Base-by-base conservation (phyloP, 2,329 filamentous ascomycete genomes). In the Colletotrichum shisoi region DNA sequence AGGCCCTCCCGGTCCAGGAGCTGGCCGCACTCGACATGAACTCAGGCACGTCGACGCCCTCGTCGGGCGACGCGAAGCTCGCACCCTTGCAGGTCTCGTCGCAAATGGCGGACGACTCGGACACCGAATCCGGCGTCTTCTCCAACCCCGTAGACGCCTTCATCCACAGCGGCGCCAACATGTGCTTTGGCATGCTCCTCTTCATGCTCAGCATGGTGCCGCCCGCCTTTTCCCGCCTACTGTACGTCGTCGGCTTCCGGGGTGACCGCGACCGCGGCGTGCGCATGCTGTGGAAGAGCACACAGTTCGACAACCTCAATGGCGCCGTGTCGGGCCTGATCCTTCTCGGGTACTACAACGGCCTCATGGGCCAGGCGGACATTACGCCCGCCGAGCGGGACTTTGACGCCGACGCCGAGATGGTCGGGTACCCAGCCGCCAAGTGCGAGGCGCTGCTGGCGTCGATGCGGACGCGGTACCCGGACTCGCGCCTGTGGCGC, bases 151-250 rank as follows among this genome's bases (percentile, higher is more conserved):
- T 94, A 19, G 94, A 98, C 76, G 80, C 90, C 24, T 99, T 97
- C 75, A 89, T 97, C 44, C 93, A 97, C 76, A 94, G 92, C 0
- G 94, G 93, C 11, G 87, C 89, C 5, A 95, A 91, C 74, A 90
- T 97, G 77, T 97, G 93, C 77, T 97, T 94, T 73, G 95, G 95
- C 3, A 85, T 96, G 39, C 80, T 98, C 1, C 84, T 96, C 15
- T 83, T 98, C 1, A 83, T 98, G 61, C 89, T 98, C n/a, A 96
- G 93, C 13, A 91, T 98, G 81, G 89, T 98, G 0, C 96, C 95
- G 0, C 95, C 95, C 0, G 88, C 94, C 0, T 97, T 98, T 77
- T 90, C 87, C n/a, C 91, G 88, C 63, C 85, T 99, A 1, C 83
- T 98, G 4, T 92, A 90, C 67, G 90, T 98, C 48, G 91, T 97